These are phyloP conservation scores for Dichotomocladium elegans DNA, from an alignment of 371 early-diverging fungal genomes.

Conservation along the genomic window DNA sequence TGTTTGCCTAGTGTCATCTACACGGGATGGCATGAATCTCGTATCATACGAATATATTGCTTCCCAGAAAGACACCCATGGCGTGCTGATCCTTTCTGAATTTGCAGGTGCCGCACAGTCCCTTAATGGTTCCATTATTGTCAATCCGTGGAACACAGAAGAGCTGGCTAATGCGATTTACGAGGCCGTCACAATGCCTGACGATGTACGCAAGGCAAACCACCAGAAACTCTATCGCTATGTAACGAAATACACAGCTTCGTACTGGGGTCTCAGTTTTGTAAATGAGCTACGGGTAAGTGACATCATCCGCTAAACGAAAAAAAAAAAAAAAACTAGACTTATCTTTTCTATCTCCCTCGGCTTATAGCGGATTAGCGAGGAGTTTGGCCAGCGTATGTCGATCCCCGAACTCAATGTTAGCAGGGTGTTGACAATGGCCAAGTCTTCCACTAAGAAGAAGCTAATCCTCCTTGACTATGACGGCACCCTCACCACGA, in stretches of 20 bases:
- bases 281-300: constrained; percentile 77
- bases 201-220: constrained; percentile 74
- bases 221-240: constrained; percentile 91
- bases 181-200: constrained; percentile 91
- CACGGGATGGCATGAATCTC: constrained; percentile 99
- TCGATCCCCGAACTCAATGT: constrained; percentile 63
- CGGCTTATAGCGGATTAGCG: constrained; percentile 55
- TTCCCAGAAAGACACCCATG: constrained; percentile 90
- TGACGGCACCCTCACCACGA: constrained; percentile 89
- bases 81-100: constrained; percentile 96
- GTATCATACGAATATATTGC: constrained; percentile 98
- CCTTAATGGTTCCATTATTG: constrained; percentile 92
- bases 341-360: background rate
- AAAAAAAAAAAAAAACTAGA: no score
- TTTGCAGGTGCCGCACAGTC: constrained; percentile 99
- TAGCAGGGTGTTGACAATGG: constrained; percentile 31
- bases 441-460: constrained; percentile 42
- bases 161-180: constrained; percentile 90
- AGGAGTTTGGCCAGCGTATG: constrained; percentile 66
- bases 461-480: constrained; percentile 89
- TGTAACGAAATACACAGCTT: constrained; percentile 97
- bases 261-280: constrained; percentile 97
- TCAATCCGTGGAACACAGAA: constrained; percentile 99
- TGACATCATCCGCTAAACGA: no score
- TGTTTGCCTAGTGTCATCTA: constrained; percentile 95